Evolutionary conservation across 2,329 filamentous ascomycete species (phyloP), one percentile per base, ranked within the genome.

Genomic region (Aureobasidium lini): DNA sequence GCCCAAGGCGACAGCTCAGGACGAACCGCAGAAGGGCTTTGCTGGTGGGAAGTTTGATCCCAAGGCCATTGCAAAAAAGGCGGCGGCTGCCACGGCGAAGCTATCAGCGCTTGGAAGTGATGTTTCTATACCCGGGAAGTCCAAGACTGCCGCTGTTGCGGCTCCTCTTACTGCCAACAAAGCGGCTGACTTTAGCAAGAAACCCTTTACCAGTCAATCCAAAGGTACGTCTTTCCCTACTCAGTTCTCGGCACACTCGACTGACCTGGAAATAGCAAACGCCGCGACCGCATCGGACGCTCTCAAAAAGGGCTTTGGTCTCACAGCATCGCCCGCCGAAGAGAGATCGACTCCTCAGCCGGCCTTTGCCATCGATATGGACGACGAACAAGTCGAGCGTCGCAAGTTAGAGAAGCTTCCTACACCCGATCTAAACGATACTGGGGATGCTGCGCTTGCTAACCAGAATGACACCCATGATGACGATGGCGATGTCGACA

Each of bases 351-450:
- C 83, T 4, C 34, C 54, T 16, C 54, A 57, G 28, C 54, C 43
- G 11, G 78, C 83, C 18, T 90, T 90, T 16, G 90, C 89, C 62
- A 78, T 95, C 23, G 86, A 91, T 66, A 86, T 96, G 66, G 92
- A 89, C 62, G 93, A 96, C 68, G 93, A 96, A 67, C 90, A 95
- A 67, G 86, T 85, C 34, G 88, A 87, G 2, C 86, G 89, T 69
- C 89, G 91, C 71, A 96, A 95, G 76, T 83, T 99, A 64, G 90
- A 90, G 70, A 94, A 92, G 75, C 84, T 99, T 62, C 92, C 93
- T 60, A 84, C 89, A 61, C 83, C 87, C 57, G 78, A 89, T 57
- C 83, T 86, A 68, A 81, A 82, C 65, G 74, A 74, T 62, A 58
- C 78, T 63, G 71, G 71, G 44, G 75, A 77, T 68, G 66, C 70